phyloP scores from a whole-genome alignment of 495 filamentous ascomycete genomes.

The Neurospora intermedia region DNA sequence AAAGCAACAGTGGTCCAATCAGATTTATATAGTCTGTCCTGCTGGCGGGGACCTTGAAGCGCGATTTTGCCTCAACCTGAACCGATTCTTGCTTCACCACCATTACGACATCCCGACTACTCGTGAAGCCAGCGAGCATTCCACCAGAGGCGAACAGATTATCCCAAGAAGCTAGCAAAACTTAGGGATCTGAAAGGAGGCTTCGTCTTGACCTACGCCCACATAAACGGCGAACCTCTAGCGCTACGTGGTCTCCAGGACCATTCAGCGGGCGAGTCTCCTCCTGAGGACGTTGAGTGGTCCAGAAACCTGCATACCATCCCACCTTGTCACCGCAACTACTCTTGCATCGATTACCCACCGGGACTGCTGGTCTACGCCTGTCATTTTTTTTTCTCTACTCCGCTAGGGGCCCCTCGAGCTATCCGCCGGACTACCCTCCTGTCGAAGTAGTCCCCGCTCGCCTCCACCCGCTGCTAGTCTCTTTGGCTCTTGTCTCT shows the following conservation, averaged over 20 bases:
- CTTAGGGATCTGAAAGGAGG: constrained; percentile 10
- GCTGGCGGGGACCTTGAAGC: background rate
- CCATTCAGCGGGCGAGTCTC: constrained; percentile 32
- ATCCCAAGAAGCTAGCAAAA: constrained; percentile 4
- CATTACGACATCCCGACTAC: background rate
- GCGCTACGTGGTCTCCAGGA: constrained; percentile 15
- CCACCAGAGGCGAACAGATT: background rate
- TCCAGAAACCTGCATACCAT: constrained; percentile 26
- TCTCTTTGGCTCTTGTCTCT: constrained; percentile 2
- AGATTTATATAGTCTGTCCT: background rate
- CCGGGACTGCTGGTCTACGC: constrained; percentile 13
- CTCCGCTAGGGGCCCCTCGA: constrained; percentile 14
- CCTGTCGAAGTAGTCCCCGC: constrained; percentile 8
- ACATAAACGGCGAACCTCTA: constrained; percentile 19
- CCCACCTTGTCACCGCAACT: constrained; percentile 23
- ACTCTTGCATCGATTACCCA: constrained; percentile 22
- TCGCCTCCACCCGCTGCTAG: constrained; percentile 6
- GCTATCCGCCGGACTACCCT: constrained; percentile 11
- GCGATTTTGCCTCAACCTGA: background rate
- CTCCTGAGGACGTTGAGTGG: constrained; percentile 29
- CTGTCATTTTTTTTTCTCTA: constrained; percentile 20
- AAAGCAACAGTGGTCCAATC: background rate
- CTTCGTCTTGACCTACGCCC: constrained; percentile 16
- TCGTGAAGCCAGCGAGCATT: background rate
- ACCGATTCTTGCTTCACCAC: background rate